phyloP scores from a whole-genome alignment of 768 basidiomycete genomes.

The Tylopilus balloui region DNA sequence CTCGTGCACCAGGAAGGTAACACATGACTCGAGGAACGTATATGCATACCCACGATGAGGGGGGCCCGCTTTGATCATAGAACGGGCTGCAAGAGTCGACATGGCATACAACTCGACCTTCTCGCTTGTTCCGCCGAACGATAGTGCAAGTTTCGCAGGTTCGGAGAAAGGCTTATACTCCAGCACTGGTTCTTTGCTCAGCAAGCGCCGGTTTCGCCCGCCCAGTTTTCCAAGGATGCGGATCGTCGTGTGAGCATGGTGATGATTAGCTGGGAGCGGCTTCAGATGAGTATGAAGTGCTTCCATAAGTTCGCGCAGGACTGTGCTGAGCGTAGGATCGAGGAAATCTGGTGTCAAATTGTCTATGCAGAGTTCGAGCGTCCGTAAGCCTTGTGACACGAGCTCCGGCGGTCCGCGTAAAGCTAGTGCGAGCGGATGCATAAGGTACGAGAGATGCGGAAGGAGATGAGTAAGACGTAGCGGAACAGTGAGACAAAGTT shows the following conservation, averaged over 20 bases:
- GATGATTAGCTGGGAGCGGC: slow-evolving; percentile 83
- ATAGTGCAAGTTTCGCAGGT: slow-evolving; percentile 64
- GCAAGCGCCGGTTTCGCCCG: slow-evolving; percentile 83
- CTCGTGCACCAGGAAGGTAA: slow-evolving; percentile 71
- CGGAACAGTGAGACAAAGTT: slow-evolving; percentile 95
- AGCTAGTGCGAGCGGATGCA: slow-evolving; percentile 93
- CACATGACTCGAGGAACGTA: slow-evolving; percentile 63
- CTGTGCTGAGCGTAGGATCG: slow-evolving; percentile 90
- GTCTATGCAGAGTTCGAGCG: slow-evolving; percentile 98
- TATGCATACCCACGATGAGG: slow-evolving; percentile 53
- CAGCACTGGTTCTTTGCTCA: slow-evolving; percentile 75
- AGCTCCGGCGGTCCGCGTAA: slow-evolving; percentile 84
- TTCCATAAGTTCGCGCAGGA: slow-evolving; percentile 90
- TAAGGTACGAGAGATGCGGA: slow-evolving; percentile 90
- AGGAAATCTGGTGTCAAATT: slow-evolving; percentile 97
- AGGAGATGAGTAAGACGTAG: slow-evolving; percentile 92
- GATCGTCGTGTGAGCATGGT: slow-evolving; percentile 90
- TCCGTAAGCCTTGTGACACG: slow-evolving; percentile 91
- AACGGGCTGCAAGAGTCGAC: slow-evolving; percentile 58
- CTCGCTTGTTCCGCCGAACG: slow-evolving; percentile 65
- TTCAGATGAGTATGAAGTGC: slow-evolving; percentile 88
- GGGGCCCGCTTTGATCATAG: slow-evolving; percentile 46
- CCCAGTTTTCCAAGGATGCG: slow-evolving; percentile 96
- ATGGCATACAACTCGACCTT: slow-evolving; percentile 65
- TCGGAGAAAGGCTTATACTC: slow-evolving; percentile 68